These are phyloP conservation scores for Plantago coronopus DNA, from an alignment of 305 asterid genomes.

Conservation along the genomic window DNA sequence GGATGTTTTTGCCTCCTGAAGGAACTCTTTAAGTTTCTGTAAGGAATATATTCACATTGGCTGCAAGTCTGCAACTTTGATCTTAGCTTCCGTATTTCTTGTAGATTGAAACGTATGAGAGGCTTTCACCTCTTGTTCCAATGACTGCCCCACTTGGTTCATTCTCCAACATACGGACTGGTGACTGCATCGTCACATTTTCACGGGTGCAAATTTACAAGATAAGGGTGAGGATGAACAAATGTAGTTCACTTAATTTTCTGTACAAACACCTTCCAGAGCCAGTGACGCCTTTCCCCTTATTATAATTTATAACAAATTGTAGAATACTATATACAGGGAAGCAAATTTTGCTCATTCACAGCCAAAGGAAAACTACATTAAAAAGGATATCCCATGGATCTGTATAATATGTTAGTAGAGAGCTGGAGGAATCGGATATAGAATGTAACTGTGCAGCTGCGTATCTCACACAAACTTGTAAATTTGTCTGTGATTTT, in stretches of 20 bases:
- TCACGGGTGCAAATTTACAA: conserved; percentile 71
- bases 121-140: conserved; percentile 96
- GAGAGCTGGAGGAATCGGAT: too few species aligned
- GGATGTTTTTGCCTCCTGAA: conserved; percentile 1
- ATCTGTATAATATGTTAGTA: too few species aligned
- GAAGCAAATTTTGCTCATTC: too few species aligned
- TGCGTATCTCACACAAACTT: neutral
- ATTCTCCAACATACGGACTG: conserved; percentile 59
- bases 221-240: conserved; percentile 51
- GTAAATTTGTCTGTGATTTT: neutral
- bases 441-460: too few species aligned
- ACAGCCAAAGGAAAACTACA: too few species aligned
- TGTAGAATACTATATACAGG: too few species aligned
- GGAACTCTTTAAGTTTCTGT: neutral
- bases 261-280: too few species aligned
- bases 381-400: too few species aligned
- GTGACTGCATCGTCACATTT: conserved; percentile 92
- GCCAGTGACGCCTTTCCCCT: too few species aligned
- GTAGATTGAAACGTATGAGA: conserved; percentile 80
- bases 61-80: neutral
- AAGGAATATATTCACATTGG: neutral
- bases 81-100: conserved; percentile 18
- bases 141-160: conserved; percentile 65
- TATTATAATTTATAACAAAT: too few species aligned
- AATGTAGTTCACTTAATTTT: conserved; percentile 3